Evolutionary conservation across 108 stramenopile genomes (phyloP).

Genomic region (Aurantiochytrium sp.): DNA sequence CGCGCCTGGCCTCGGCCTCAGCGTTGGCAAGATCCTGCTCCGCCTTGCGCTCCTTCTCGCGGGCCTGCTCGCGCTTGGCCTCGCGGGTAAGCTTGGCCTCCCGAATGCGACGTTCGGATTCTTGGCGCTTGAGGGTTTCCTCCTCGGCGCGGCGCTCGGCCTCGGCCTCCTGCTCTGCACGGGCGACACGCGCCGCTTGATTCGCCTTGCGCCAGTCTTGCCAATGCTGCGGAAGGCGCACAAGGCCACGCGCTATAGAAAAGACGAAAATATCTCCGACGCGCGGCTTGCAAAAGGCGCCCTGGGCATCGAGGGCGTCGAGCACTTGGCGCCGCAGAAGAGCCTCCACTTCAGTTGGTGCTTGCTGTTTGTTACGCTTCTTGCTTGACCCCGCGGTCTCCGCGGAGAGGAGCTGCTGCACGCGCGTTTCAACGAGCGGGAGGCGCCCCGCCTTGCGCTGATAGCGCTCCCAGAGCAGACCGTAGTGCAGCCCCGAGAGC

Average conservation of each 20-base stretch:
- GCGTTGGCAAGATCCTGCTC: not conserved
- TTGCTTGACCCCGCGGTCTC: not conserved
- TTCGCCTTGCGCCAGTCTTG: too few species aligned
- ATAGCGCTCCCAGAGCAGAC: not conserved
- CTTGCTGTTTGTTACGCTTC: too few species aligned
- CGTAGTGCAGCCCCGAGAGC: not conserved
- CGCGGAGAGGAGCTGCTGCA: not conserved
- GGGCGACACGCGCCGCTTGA: too few species aligned
- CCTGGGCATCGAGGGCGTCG: not conserved
- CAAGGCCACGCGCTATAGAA: not conserved
- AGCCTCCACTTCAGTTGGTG: too few species aligned
- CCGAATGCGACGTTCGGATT: too few species aligned
- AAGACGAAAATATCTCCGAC: not conserved
- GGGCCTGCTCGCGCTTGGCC: not conserved
- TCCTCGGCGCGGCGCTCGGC: not conserved
- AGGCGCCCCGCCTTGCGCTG: not conserved
- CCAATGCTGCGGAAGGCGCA: not conserved
- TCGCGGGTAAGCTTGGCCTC: too few species aligned
- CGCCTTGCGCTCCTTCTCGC: not conserved
- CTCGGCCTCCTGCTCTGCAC: not conserved
- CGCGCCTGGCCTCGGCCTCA: not conserved
- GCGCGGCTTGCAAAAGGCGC: not conserved
- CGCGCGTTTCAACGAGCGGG: not conserved
- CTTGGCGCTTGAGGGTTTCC: not conserved
- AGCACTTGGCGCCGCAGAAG: not conserved